Evolutionary conservation across 2,329 filamentous ascomycete species (phyloP).

Genomic region (Cercospora citrullina): DNA sequence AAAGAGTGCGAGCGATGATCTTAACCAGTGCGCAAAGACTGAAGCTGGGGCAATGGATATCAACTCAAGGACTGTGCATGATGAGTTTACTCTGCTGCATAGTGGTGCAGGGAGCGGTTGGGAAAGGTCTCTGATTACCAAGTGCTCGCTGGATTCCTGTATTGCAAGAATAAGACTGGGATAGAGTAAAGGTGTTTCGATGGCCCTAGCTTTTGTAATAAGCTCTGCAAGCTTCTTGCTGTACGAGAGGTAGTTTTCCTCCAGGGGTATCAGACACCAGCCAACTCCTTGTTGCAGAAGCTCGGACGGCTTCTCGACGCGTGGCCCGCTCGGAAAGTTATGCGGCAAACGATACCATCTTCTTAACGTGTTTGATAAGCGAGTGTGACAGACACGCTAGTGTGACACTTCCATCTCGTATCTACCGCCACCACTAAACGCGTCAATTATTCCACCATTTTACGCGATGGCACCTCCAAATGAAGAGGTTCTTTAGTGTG

Average conservation of each 20-base stretch:
- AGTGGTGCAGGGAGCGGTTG: slow-evolving; percentile 53
- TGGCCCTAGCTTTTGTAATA: slow-evolving; percentile 36
- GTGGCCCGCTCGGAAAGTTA: slow-evolving; percentile 52
- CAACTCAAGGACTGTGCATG: slow-evolving; percentile 52
- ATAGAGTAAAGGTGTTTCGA: background rate
- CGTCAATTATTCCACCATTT: too few species aligned
- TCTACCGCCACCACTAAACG: too few species aligned
- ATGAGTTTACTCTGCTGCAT: slow-evolving; percentile 49
- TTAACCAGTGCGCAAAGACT: slow-evolving; percentile 40
- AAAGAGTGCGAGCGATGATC: background rate
- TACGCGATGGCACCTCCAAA: too few species aligned
- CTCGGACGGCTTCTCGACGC: slow-evolving; percentile 57
- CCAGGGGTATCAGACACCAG: slow-evolving; percentile 59
- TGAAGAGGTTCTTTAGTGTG: too few species aligned
- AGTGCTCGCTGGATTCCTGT: background rate
- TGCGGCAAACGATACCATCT: slow-evolving; percentile 58
- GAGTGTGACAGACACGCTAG: too few species aligned
- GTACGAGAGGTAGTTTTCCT: slow-evolving; percentile 23
- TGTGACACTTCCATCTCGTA: too few species aligned
- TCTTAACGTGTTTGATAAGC: too few species aligned
- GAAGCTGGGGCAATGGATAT: slow-evolving; percentile 61
- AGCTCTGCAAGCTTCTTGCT: slow-evolving; percentile 28
- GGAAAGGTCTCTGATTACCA: background rate
- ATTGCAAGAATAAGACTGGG: slow-evolving; percentile 26
- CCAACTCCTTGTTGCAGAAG: slow-evolving; percentile 60